These are phyloP conservation scores for Rhynchosporium graminicola DNA, from an alignment of 2,329 filamentous ascomycete species.

Conservation along the genomic window DNA sequence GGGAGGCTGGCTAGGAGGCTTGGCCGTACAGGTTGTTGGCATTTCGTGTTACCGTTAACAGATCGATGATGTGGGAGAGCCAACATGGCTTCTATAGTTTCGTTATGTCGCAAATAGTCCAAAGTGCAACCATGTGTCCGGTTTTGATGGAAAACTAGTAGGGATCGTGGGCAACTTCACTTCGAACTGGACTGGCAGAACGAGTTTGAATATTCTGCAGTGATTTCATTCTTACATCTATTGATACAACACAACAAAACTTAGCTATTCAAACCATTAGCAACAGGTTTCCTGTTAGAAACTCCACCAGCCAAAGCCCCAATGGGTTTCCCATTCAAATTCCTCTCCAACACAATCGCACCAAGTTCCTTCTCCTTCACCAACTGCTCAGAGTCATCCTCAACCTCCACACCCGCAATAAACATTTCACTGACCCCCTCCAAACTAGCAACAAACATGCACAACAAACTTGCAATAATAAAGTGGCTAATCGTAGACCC, in stretches of 20 bases:
- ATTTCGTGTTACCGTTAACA: too few species aligned
- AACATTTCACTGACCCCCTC: conserved; percentile 85
- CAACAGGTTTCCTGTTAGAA: background rate
- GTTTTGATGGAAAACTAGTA: too few species aligned
- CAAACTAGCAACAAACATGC: conserved; percentile 85
- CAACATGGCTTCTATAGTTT: too few species aligned
- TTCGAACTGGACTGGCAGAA: too few species aligned
- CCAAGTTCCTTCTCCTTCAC: conserved; percentile 37
- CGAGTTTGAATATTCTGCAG: background rate
- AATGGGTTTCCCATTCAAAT: conserved; percentile 20
- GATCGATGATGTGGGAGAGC: too few species aligned
- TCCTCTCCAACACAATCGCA: conserved; percentile 24
- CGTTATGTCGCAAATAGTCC: too few species aligned
- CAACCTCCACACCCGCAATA: conserved; percentile 76
- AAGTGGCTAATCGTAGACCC: conserved; percentile 97
- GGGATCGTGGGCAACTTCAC: too few species aligned
- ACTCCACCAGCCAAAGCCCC: background rate
- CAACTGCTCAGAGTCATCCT: conserved; percentile 34
- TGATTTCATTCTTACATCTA: background rate
- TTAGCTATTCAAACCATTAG: conserved; percentile 7
- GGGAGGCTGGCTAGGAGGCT: too few species aligned
- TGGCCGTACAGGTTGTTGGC: too few species aligned
- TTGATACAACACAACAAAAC: background rate
- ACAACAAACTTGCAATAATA: conserved; percentile 83
- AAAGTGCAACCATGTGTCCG: too few species aligned